phyloP scores from a whole-genome alignment of 345 rosid species.

The Lagerstroemia speciosa region DNA sequence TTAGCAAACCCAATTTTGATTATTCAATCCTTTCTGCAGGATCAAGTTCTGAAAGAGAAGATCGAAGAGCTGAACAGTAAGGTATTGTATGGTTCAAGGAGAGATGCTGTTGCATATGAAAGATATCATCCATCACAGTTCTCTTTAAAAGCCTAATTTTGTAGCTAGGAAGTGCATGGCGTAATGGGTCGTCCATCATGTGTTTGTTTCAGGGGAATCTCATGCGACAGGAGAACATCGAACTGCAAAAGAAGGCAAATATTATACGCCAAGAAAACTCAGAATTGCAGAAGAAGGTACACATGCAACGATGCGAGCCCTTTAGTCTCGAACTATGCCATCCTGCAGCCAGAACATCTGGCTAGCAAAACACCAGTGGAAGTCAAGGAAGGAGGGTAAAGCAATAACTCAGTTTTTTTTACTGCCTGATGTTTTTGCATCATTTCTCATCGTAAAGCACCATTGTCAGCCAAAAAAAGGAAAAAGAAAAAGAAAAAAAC shows the following conservation, averaged over 20 bases:
- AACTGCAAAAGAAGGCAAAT: slow-evolving; percentile 7
- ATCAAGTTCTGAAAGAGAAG: slow-evolving; percentile 8
- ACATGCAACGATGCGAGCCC: background rate
- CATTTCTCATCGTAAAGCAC: too few relatives aligned
- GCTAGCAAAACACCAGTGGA: too few relatives aligned
- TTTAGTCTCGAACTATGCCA: background rate
- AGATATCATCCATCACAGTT: too few relatives aligned
- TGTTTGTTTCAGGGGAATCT: slow-evolving; percentile 4
- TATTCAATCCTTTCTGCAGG: slow-evolving; percentile 6
- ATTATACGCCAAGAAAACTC: slow-evolving; percentile 6
- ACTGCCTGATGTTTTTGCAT: too few relatives aligned
- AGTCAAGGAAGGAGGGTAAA: too few relatives aligned
- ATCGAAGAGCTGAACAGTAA: slow-evolving; percentile 9
- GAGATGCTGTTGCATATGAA: too few relatives aligned
- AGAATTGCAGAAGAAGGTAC: slow-evolving; percentile 10
- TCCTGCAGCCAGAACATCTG: background rate
- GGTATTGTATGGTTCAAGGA: slow-evolving; percentile 5
- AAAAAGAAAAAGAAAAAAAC: too few relatives aligned
- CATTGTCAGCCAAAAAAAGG: too few relatives aligned
- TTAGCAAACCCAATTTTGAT: background rate
- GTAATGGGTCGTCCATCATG: background rate
- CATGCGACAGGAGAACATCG: slow-evolving; percentile 4
- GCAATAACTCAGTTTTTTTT: too few relatives aligned
- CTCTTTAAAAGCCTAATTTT: too few relatives aligned
- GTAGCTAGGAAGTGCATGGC: too few relatives aligned